phyloP scores from a whole-genome alignment of 306 rosid species.

The Prosopis cineraria region DNA sequence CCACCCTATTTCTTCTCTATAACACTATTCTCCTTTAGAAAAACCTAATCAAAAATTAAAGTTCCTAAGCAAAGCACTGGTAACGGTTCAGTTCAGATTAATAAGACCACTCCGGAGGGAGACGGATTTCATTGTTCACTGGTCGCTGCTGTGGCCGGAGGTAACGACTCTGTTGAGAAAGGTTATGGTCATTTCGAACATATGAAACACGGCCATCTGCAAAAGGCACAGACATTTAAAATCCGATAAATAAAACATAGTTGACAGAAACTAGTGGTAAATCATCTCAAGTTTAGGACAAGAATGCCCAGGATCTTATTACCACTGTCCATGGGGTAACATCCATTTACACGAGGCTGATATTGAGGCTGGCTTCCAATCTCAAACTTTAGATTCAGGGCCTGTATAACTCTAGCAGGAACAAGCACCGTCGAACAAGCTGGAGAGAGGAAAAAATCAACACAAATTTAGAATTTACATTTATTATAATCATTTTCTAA shows the following conservation, averaged over 20 bases:
- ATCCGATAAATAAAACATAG: background rate
- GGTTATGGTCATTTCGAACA: slow-evolving; percentile 22
- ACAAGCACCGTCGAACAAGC: slow-evolving; percentile 60
- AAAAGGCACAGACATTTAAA: background rate
- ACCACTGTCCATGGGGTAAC: slow-evolving; percentile 50
- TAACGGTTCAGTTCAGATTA: background rate
- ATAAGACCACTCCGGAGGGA: slow-evolving; percentile 87
- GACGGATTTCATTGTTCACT: slow-evolving; percentile 54
- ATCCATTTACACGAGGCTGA: slow-evolving; percentile 40
- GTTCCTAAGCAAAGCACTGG: background rate
- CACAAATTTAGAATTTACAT: background rate
- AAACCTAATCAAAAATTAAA: background rate
- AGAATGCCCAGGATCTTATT: background rate
- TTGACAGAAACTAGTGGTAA: background rate
- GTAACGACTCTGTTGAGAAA: slow-evolving; percentile 44
- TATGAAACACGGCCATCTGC: slow-evolving; percentile 35
- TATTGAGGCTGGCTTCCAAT: slow-evolving; percentile 39
- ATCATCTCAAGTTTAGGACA: background rate
- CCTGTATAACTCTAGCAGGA: slow-evolving; percentile 71
- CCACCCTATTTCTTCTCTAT: slow-evolving; percentile 26
- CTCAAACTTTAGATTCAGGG: slow-evolving; percentile 57
- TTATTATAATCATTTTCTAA: background rate
- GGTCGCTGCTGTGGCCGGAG: slow-evolving; percentile 29
- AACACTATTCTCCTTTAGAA: background rate
- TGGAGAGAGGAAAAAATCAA: slow-evolving; percentile 13